Conservation (phyloP, 805 yeast genomes). For the Schwanniomyces sp. region DNA sequence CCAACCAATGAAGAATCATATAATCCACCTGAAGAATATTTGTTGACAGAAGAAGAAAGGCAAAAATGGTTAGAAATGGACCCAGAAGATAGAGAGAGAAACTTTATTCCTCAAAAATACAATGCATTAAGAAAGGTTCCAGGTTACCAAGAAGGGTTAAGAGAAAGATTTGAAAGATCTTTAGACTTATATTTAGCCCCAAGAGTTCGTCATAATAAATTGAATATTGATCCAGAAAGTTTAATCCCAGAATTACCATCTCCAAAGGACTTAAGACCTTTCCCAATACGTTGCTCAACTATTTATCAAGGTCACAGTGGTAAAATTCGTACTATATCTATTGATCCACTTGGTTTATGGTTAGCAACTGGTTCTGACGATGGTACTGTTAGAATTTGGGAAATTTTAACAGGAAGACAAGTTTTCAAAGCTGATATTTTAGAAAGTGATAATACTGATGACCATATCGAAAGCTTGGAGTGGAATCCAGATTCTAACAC, state of each 20-base stretch:
- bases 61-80: constrained; percentile 68
- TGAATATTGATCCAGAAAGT: constrained; percentile 94
- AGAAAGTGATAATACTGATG: constrained; percentile 61
- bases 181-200: constrained; percentile 92
- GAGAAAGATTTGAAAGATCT: constrained; percentile 93
- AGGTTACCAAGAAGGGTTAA: constrained; percentile 79
- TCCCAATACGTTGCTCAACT: constrained; percentile 90
- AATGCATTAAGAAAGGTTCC: constrained; percentile 87
- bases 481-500: constrained; percentile 83
- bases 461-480: constrained; percentile 74
- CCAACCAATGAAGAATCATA: constrained; percentile 96
- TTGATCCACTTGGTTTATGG: constrained; percentile 92
- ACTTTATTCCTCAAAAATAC: constrained; percentile 81
- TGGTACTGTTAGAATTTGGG: constrained; percentile 96
- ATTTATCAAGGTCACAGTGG: constrained; percentile 81
- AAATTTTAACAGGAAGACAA: constrained; percentile 91
- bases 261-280: constrained; percentile 94
- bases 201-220: constrained; percentile 85
- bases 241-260: constrained; percentile 95
- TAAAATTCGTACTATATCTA: constrained; percentile 74
- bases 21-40: constrained; percentile 96
- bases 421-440: constrained; percentile 63
- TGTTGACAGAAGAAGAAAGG: constrained; percentile 75
- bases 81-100: constrained; percentile 74
- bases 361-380: constrained; percentile 98